Conservation (phyloP, 1,284 basidiomycete species). For the Microbotryum intermedium region DNA sequence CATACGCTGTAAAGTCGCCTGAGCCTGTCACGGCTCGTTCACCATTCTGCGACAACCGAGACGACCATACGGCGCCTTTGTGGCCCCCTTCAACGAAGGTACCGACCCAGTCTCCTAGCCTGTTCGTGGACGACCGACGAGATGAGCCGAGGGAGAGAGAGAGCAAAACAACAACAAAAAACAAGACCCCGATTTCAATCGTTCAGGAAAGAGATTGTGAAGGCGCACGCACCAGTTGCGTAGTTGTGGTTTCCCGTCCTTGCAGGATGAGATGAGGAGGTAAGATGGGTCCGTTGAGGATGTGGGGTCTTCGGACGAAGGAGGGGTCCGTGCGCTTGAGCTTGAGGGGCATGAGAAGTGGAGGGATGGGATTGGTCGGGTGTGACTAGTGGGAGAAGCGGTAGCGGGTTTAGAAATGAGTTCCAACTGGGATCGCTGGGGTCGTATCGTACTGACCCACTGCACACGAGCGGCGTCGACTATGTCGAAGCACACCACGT, state of each 20-base stretch:
- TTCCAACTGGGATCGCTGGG: no score
- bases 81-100: constrained; percentile 71
- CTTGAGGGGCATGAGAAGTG: constrained; percentile 25
- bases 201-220: background rate
- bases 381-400: constrained; percentile 23
- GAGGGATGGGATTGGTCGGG: constrained; percentile 29
- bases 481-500: constrained; percentile 15
- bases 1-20: constrained; percentile 95
- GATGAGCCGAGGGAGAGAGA: background rate
- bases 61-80: constrained; percentile 97
- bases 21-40: constrained; percentile 81
- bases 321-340: constrained; percentile 6
- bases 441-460: constrained; percentile 7
- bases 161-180: background rate
- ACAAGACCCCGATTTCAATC: background rate
- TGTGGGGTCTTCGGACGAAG: constrained; percentile 6
- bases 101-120: constrained; percentile 91
- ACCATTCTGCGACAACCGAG: constrained; percentile 66
- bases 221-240: constrained; percentile 63
- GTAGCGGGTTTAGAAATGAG: no score
- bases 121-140: constrained; percentile 27
- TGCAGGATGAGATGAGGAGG: constrained; percentile 85
- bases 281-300: constrained; percentile 58
- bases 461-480: constrained; percentile 26
- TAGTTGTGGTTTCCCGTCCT: constrained; percentile 93